Conservation (phyloP, 2,329 filamentous ascomycete genomes). For the Mycosphaerella arachidis region DNA sequence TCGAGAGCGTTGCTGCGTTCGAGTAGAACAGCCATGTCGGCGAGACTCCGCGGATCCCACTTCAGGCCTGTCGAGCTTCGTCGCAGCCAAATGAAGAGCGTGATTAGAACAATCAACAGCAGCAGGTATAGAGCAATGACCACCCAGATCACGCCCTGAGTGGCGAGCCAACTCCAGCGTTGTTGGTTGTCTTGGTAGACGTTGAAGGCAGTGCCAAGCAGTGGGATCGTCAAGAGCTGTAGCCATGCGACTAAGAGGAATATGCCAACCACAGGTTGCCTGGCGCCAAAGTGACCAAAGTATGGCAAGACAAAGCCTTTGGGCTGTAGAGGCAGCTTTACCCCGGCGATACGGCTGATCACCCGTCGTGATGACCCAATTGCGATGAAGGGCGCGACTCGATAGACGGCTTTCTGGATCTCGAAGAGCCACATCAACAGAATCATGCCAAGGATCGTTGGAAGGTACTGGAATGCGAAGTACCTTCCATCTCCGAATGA, state of each 20-base stretch:
- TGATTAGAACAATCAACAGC: slow-evolving; percentile 54
- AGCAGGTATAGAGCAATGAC: slow-evolving; percentile 69
- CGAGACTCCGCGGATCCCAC: slow-evolving; percentile 80
- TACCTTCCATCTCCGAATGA: slow-evolving; percentile 69
- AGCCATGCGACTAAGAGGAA: slow-evolving; percentile 70
- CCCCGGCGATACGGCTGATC: slow-evolving; percentile 56
- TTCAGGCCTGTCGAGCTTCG: slow-evolving; percentile 63
- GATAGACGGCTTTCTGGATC: slow-evolving; percentile 67
- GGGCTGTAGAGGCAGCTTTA: slow-evolving; percentile 60
- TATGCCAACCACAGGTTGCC: slow-evolving; percentile 62
- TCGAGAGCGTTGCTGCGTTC: slow-evolving; percentile 73
- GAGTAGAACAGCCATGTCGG: slow-evolving; percentile 73
- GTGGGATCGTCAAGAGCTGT: slow-evolving; percentile 71
- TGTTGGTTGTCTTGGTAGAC: slow-evolving; percentile 55
- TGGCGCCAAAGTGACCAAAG: slow-evolving; percentile 62
- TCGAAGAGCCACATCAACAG: slow-evolving; percentile 74
- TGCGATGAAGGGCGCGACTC: slow-evolving; percentile 72
- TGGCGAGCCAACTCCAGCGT: slow-evolving; percentile 73
- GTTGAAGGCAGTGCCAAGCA: slow-evolving; percentile 73
- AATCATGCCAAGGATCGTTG: slow-evolving; percentile 67
- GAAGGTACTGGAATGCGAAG: slow-evolving; percentile 81
- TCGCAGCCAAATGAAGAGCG: slow-evolving; percentile 57
- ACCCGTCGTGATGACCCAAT: slow-evolving; percentile 64
- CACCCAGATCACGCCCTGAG: slow-evolving; percentile 73
- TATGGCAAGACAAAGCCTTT: slow-evolving; percentile 65